phyloP scores from a whole-genome alignment of 2,329 filamentous ascomycete species.

The Nemania sp. region DNA sequence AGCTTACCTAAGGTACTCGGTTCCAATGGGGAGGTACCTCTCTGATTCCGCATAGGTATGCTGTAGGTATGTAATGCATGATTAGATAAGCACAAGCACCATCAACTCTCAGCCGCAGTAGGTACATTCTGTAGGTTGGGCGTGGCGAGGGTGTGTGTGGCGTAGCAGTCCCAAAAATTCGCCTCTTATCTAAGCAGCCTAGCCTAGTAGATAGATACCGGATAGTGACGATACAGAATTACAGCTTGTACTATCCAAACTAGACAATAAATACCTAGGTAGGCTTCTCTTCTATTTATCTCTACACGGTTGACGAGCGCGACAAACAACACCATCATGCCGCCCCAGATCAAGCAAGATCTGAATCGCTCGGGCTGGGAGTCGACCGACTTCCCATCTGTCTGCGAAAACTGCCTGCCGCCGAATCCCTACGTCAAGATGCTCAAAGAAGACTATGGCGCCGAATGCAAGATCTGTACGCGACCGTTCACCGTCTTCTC shows the following conservation, averaged over 20 bases:
- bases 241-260: neutral
- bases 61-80: neutral
- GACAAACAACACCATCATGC: slow-evolving; percentile 64
- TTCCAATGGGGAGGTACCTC: neutral
- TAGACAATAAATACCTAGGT: no score
- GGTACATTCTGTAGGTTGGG: no score
- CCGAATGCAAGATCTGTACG: slow-evolving; percentile 89
- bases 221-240: slow-evolving; percentile 10
- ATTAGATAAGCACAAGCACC: neutral
- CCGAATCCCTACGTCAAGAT: slow-evolving; percentile 99
- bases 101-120: no score
- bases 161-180: slow-evolving; percentile 17
- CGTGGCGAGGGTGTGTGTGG: no score
- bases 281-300: neutral
- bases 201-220: no score
- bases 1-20: no score
- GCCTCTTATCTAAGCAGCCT: no score
- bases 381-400: slow-evolving; percentile 87
- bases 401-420: slow-evolving; percentile 92
- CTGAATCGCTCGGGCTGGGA: slow-evolving; percentile 97
- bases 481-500: slow-evolving; percentile 95
- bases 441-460: slow-evolving; percentile 96
- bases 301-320: slow-evolving; percentile 22
- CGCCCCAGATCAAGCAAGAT: slow-evolving; percentile 94
- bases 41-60: neutral